Evolutionary conservation across 768 basidiomycete species (phyloP).

Genomic region (Suillus paluster): DNA sequence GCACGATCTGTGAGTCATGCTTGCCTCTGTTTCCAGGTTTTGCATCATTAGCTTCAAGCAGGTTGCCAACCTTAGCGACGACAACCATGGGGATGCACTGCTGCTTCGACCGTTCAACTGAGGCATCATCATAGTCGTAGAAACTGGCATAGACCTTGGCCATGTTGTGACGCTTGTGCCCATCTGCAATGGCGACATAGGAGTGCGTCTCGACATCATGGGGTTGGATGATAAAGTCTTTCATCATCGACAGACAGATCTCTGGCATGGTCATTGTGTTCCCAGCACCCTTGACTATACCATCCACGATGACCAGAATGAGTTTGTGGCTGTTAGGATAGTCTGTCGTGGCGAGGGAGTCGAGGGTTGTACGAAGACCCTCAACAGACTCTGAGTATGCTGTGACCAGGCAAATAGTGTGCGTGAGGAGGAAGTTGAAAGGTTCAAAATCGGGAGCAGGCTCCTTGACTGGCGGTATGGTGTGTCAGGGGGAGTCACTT

Average conservation of each 20-base stretch:
- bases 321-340: conserved; percentile 98
- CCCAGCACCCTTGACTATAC: conserved; percentile 96
- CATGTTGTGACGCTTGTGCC: conserved; percentile 99
- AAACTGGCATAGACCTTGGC: conserved; percentile 98
- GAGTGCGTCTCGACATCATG: conserved; percentile 92
- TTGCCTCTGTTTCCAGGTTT: conserved; percentile 99
- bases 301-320: conserved; percentile 94
- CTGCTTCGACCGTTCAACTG: conserved; percentile 89
- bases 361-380: conserved; percentile 96
- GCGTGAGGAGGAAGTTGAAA: conserved; percentile 92
- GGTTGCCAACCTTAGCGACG: conserved; percentile 96
- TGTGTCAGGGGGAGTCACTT: conserved; percentile 74
- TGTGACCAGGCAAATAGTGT: conserved; percentile 95
- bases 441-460: conserved; percentile 92
- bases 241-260: conserved; percentile 96
- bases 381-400: conserved; percentile 98
- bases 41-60: conserved; percentile 80
- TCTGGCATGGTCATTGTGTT: conserved; percentile 91
- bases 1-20: conserved; percentile 96
- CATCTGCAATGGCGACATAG: conserved; percentile 98
- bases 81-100: conserved; percentile 96
- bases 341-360: conserved; percentile 97
- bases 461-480: conserved; percentile 79
- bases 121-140: conserved; percentile 92
- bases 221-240: conserved; percentile 80